phyloP scores from a whole-genome alignment of 768 basidiomycete species.

The Leccinum boreale region DNA sequence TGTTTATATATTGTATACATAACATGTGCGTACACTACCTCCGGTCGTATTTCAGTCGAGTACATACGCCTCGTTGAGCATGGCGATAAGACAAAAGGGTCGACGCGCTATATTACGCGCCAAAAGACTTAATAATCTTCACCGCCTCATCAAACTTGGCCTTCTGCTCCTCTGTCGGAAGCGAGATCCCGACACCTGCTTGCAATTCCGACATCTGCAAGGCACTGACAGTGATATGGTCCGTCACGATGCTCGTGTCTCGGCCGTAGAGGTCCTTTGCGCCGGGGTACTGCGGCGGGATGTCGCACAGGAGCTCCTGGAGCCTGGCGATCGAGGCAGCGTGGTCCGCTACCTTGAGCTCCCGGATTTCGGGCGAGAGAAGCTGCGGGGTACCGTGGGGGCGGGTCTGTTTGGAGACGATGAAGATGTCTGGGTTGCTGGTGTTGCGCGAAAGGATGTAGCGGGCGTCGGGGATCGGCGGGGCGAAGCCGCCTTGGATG shows the following conservation, averaged over 20 bases:
- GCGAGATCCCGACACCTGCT: conserved; percentile 44
- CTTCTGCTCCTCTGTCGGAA: conserved; percentile 60
- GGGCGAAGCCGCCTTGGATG: conserved; percentile 73
- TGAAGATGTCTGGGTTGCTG: conserved; percentile 33
- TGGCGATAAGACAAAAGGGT: background rate
- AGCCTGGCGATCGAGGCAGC: conserved; percentile 34
- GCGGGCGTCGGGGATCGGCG: conserved; percentile 58
- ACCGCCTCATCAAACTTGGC: conserved; percentile 68
- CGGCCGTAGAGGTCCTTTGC: conserved; percentile 72
- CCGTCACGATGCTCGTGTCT: conserved; percentile 56
- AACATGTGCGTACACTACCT: background rate
- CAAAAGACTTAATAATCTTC: conserved; percentile 51
- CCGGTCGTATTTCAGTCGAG: background rate
- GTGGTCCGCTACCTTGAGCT: conserved; percentile 36
- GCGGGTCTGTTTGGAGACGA: conserved; percentile 48
- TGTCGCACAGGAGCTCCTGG: conserved; percentile 55
- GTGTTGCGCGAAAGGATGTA: conserved; percentile 45
- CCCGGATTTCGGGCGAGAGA: conserved; percentile 44
- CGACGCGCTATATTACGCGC: background rate
- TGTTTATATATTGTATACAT: background rate
- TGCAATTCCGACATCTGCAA: conserved; percentile 45
- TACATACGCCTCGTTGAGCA: background rate
- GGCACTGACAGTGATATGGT: background rate
- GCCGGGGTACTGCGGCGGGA: conserved; percentile 37
- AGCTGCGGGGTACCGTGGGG: conserved; percentile 44